Evolutionary conservation across 169 alveolate species (phyloP), one percentile per base, ranked within the genome.

Genomic region (Plasmodium chabaudi): DNA sequence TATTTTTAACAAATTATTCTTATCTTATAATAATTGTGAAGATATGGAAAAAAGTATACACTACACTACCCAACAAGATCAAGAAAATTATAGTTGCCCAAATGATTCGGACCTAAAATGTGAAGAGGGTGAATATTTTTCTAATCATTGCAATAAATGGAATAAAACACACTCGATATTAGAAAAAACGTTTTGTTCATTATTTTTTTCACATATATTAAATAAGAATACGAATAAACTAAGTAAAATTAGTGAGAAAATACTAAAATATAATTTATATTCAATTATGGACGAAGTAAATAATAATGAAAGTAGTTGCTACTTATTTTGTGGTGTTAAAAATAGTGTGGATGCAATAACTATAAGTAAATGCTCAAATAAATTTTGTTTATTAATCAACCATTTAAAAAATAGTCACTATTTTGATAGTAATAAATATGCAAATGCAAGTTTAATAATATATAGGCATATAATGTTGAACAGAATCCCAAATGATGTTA

Each of bases 221-320:
- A 57, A 51, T 39, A 51, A 25, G 15, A 51, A 39, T 9, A 86
- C 69, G 10, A 55, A 70, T 23, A n/a, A 65, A 49, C 53, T 44
- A 79, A 56, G 27, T 53, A 70, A 60, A 19, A 10, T 86, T 10
- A 70, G 71, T 46, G 60, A 55, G 61, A 34, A 34, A 4, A 34
- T 86, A n/a, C 55, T 42, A 25, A 86, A 86, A 19, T 57, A 86
- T 51, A 86, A 46, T 17, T 70, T 86, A 17, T 65, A 44, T 12
- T 49, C 57, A 46, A 86, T 86, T 60, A 23, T 71, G 13, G 91
- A 86, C n/a, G 91, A 86, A 73, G 13, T 86, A 49, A 70, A 86
- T 21, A 70, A 44, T 21, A 44, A 60, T 23, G 61, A 65, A 12
- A 49, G 71, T 10, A 21, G 77, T 2, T 86, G 91, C 57, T 86